phyloP scores from a whole-genome alignment of 169 alveolate genomes.

The Plasmodium gallinaceum region DNA sequence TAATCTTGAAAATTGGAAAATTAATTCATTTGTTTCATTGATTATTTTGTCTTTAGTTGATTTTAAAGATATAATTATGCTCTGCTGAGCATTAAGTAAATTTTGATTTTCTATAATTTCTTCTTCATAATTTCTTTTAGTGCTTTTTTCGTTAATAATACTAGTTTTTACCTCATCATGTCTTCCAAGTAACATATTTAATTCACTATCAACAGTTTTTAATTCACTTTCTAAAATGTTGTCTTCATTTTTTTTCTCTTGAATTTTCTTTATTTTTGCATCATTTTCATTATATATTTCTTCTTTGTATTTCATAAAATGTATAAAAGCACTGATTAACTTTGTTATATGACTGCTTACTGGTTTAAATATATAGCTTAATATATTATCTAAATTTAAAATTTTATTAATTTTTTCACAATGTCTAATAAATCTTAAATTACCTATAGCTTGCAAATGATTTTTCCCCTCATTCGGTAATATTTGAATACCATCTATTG shows the following conservation, averaged over 20 bases:
- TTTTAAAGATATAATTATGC: constrained; percentile 52
- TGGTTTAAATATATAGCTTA: constrained; percentile 72
- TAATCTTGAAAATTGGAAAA: constrained; percentile 65
- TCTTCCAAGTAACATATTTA: constrained; percentile 13
- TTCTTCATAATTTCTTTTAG: constrained; percentile 72
- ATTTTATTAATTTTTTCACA: constrained; percentile 69
- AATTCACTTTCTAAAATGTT: constrained; percentile 21
- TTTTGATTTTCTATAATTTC: constrained; percentile 73
- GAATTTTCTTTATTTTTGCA: constrained; percentile 25
- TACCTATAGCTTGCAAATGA: constrained; percentile 76
- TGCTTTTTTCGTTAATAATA: constrained; percentile 46
- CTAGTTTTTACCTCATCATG: constrained; percentile 59
- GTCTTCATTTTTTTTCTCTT: constrained; percentile 50
- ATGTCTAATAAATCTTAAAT: constrained; percentile 66
- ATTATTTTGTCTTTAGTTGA: constrained; percentile 57
- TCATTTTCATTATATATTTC: constrained; percentile 61
- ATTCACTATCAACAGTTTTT: constrained; percentile 25
- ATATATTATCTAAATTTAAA: constrained; percentile 40
- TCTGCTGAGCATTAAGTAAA: constrained; percentile 59
- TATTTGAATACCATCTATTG: constrained; percentile 64
- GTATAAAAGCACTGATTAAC: constrained; percentile 59
- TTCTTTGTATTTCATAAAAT: constrained; percentile 70
- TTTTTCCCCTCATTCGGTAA: constrained; percentile 73
- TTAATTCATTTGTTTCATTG: constrained; percentile 70
- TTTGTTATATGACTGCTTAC: constrained; percentile 61